Base-by-base conservation (phyloP, 495 filamentous ascomycete genomes). In the Tuber brumale region DNA sequence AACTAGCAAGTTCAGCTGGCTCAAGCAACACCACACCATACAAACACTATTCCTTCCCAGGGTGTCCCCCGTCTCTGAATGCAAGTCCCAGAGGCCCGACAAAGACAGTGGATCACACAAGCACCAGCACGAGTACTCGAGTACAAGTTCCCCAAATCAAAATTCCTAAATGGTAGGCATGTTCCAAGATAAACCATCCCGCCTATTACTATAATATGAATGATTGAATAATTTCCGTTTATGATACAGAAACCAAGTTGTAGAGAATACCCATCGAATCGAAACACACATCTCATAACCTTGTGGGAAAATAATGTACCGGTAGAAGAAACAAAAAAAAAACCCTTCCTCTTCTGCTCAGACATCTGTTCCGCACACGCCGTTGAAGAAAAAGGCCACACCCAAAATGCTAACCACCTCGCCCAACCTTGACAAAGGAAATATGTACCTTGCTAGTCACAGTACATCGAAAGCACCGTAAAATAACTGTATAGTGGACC, bases 391-490 rank as follows among this genome's bases (percentile, higher is more conserved):
- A 66, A 66, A 35, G 27, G 57, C 27, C 57, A 66, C 27, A 66
- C 16, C 19, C 27, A 27, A 6, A 66, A 66, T 66, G 27, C 57
- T 66, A 66, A 70, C 21, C 75, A 45, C 61, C 41, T 19, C 66
- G 21, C 57, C 19, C 66, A 46, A 66, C 71, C 70, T 39, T 71
- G 35, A 79, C 77, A 79, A 79, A 79, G 35, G 69, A 74, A 72
- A 79, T 42, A 41, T 18, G 2, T 73, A 74, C 48, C 45, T 41
- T 21, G 37, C 42, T 73, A 61, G 69, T 44, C 76, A 69, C 44
- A 46, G 44, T 19, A 21, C 70, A 21, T 45, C 61, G 44, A 45
- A 66, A 66, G 31, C 57, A 66, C 57, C 27, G 14, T 27, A 66
- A 35, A 35, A 77, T 43, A 70, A 19, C 43, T 46, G 43, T 70